A percentile compares a stretch with the other conserved stretches of the same genome.
Evolutionary conservation across 2,329 filamentous ascomycete genomes (phyloP).

Genomic region (Scytalidium lignicola): DNA sequence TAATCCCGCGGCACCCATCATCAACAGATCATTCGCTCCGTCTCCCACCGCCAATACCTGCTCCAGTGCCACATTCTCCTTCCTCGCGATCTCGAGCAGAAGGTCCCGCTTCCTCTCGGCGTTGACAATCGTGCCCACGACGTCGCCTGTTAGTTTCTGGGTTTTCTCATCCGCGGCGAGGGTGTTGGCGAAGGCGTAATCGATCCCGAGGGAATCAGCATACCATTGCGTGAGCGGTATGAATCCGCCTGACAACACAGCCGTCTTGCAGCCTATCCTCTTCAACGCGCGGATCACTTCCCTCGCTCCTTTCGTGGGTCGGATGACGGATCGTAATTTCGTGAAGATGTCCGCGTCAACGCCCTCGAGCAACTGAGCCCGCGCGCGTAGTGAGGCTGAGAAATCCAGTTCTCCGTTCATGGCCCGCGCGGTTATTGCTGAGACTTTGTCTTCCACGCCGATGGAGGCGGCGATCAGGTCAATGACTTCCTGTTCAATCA

Average conservation of each 20-base stretch:
- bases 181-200: slow-evolving; percentile 86
- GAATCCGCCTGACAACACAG: slow-evolving; percentile 90
- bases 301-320: slow-evolving; percentile 75
- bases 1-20: slow-evolving; percentile 70
- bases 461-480: slow-evolving; percentile 86
- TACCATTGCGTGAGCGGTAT: slow-evolving; percentile 85
- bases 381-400: slow-evolving; percentile 71
- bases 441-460: slow-evolving; percentile 75
- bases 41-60: slow-evolving; percentile 74
- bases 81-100: slow-evolving; percentile 62
- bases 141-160: slow-evolving; percentile 62
- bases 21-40: slow-evolving; percentile 76
- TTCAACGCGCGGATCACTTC: slow-evolving; percentile 71
- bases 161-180: slow-evolving; percentile 57
- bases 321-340: slow-evolving; percentile 67
- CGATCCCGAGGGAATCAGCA: slow-evolving; percentile 71
- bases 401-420: slow-evolving; percentile 98
- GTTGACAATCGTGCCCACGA: slow-evolving; percentile 68
- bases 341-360: slow-evolving; percentile 76
- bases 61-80: slow-evolving; percentile 59
- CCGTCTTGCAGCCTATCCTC: slow-evolving; percentile 76
- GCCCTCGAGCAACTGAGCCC: slow-evolving; percentile 76
- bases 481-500: slow-evolving; percentile 97
- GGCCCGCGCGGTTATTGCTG: slow-evolving; percentile 83
- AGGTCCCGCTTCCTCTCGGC: slow-evolving; percentile 70